Base-by-base conservation (phyloP, 1,284 basidiomycete genomes). In the Microbotryomycetes sp. region DNA sequence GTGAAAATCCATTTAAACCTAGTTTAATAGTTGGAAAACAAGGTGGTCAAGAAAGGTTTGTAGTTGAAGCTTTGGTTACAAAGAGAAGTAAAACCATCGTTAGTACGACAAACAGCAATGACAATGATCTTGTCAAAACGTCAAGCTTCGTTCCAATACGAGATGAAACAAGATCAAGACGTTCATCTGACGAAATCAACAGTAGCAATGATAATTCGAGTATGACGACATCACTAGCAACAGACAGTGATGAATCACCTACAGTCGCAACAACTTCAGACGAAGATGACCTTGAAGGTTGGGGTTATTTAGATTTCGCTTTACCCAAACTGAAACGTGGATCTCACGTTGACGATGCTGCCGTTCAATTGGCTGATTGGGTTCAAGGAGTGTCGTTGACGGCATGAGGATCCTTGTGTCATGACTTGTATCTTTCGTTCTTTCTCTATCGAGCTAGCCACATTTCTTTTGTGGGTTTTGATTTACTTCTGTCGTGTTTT, bases 11-110 rank as follows among this genome's bases (percentile, higher is more conserved):
- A 42, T 42, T 42, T 19, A 42, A 42, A 42, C 36, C 36, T 9
- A 42, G 36, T 42, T 19, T 42, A 19, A 19, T 42, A 12, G 36
- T 42, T 12, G 36, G 36, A 16, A 4, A 23, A 9, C 36, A 47
- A 25, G 36, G 36, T 3, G 60, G 58, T 3, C 63, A 68, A 42
- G 58, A 50, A 15, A 49, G 64, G 19, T 68, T 55, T 25, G 66
- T 68, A 9, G 57, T 68, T 28, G 66, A 68, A 54, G 66, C 61
- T n/a, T 23, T 61, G 6, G 66, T 68, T 7, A 29, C 28, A 16
- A 68, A 66, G 42, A 22, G 47, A 19, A 22, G 9, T 3, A 6
- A 14, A 12, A 6, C 26, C 30, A 16, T 23, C 14, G 22, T n/a
- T 19, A 28, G 36, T 25, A 42, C 31, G 29, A 16, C 42, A 28